Base-by-base conservation (phyloP, 2,329 filamentous ascomycete species). In the Neopestalotiopsis sp. region DNA sequence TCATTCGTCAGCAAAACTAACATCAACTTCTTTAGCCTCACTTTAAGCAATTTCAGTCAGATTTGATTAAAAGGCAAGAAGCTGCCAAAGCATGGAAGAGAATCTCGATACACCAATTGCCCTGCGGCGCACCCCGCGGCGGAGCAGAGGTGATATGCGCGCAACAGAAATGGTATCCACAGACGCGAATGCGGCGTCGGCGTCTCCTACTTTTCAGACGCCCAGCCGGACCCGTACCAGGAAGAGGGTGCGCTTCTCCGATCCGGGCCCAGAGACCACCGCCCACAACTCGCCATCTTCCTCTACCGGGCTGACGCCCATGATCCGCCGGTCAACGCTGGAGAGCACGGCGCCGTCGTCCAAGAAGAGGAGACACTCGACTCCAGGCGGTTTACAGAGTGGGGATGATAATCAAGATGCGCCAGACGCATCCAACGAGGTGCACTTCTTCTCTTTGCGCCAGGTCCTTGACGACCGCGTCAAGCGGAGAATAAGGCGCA, bases 241-340 rank as follows among this genome's bases (percentile, higher is more conserved):
- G 73, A 87, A 86, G 72, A 81, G 82, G 68, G 87, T 90, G 28
- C 86, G 88, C 49, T 89, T 90, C 78, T 90, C 89, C 0, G 88
- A 90, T 56, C 87, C 87, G 9, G 87, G 86, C 0, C 81, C 82
- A 1, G 75, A 79, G 0, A 69, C 79, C 49, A 12, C 45, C 5
- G 69, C 77, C 17, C 69, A 72, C 20, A 69, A 76, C 12, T 67
- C 72, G 45, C 67, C 69, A 24, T 67, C 69, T 4, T 73, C 73
- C 10, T 81, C 84, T 2, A 89, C 85, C 0, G 88, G 89, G 2
- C 77, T 91, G 34, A 90, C 89, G 1, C 89, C 89, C 1, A 86
- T 89, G 79, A 79, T 91, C 58, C 81, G 82, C 49, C 84, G 87
- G 24, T 83, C 88, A 0, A 83, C 82, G 1, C 80, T 90, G 6